These are phyloP conservation scores for Amanita muscaria DNA, from an alignment of 768 basidiomycete species.

Conservation along the genomic window DNA sequence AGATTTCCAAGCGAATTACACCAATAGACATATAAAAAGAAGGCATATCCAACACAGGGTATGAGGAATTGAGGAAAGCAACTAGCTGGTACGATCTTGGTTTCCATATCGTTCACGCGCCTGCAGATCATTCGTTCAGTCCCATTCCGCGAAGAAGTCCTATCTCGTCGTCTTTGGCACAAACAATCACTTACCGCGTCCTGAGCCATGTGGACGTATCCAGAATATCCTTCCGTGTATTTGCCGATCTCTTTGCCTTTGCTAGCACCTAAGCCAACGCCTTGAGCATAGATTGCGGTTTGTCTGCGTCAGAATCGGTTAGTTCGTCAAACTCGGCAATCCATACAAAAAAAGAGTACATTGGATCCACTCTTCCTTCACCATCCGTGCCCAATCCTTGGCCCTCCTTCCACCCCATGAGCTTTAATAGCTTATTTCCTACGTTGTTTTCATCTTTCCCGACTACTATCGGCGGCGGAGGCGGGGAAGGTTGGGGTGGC, in stretches of 20 bases:
- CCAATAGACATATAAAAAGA: background rate
- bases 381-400: conserved; percentile 76
- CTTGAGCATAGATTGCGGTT: conserved; percentile 79
- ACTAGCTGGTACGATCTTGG: conserved; percentile 14
- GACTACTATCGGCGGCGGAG: conserved; percentile 56
- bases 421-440: conserved; percentile 88
- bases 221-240: conserved; percentile 56
- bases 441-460: conserved; percentile 79
- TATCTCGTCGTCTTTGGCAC: conserved; percentile 23
- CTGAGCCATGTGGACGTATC: conserved; percentile 66
- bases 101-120: conserved; percentile 33
- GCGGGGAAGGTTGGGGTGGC: conserved; percentile 52
- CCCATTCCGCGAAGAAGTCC: conserved; percentile 21
- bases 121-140: conserved; percentile 16
- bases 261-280: conserved; percentile 87
- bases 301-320: conserved; percentile 34
- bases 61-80: background rate
- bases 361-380: conserved; percentile 82
- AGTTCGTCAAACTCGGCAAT: conserved; percentile 5
- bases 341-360: conserved; percentile 39
- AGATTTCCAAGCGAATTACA: too few species aligned
- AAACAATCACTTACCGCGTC: conserved; percentile 43
- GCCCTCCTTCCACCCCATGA: conserved; percentile 98
- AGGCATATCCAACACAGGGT: background rate
- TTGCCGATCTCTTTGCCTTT: conserved; percentile 80